Percentiles rank a stretch among this genome's conserved stretches.
Conservation (phyloP, 139 green algal genomes). For the Nannochloris sp. region DNA sequence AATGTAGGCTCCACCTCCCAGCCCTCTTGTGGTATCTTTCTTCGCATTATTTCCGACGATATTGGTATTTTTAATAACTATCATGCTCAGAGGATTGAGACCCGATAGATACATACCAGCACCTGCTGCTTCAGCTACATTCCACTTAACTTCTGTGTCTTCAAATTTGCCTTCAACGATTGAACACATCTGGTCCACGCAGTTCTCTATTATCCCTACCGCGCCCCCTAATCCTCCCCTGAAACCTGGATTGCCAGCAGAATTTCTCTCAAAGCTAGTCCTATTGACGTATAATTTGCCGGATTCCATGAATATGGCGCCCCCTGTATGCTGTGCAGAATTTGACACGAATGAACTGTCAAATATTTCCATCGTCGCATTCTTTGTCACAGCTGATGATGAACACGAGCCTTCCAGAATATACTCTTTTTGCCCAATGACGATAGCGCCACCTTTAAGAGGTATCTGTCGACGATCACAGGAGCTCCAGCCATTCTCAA, state of each 20-base stretch:
- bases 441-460: no score
- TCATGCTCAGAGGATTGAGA: not conserved
- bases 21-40: not conserved
- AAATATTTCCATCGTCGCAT: not conserved
- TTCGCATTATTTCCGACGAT: not conserved
- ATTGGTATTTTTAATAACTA: not conserved
- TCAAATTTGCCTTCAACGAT: constrained; percentile 1
- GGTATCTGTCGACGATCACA: no score
- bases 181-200: constrained; percentile 1
- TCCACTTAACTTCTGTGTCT: not conserved
- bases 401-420: not conserved
- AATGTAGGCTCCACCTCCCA: constrained; percentile 16
- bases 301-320: constrained; percentile 10
- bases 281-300: constrained; percentile 5
- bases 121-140: constrained; percentile 9
- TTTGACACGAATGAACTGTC: constrained; percentile 7
- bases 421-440: no score
- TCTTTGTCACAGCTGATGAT: not conserved
- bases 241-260: not conserved
- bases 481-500: not conserved
- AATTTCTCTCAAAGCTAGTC: not conserved
- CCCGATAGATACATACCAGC: constrained; percentile 9
- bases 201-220: constrained; percentile 11
- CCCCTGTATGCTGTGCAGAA: not conserved
- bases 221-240: constrained; percentile 9